Percentiles rank a stretch among this genome's conserved stretches.
phyloP scores from a whole-genome alignment of 805 yeast species.

The Myxozyma vanderwaltii region DNA sequence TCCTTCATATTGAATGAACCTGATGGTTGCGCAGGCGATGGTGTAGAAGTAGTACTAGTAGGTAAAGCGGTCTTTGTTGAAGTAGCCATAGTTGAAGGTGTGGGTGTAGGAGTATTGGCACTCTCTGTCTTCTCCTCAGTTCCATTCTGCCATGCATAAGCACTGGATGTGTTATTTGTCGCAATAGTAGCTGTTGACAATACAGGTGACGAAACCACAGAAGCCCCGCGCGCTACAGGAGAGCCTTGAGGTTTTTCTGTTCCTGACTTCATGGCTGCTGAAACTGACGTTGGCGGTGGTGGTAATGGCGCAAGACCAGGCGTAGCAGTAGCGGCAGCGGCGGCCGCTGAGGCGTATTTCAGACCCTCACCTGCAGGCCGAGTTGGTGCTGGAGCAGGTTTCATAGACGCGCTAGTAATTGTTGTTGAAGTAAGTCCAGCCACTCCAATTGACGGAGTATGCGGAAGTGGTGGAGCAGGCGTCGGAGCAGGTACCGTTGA shows the following conservation, averaged over 20 bases:
- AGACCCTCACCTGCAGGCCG: slow-evolving; percentile 54
- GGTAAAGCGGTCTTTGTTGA: neutral
- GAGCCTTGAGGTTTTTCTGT: slow-evolving; percentile 31
- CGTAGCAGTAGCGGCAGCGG: slow-evolving; percentile 40
- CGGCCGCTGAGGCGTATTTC: slow-evolving; percentile 48
- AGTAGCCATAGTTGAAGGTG: neutral
- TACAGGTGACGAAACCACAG: slow-evolving; percentile 29
- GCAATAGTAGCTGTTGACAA: slow-evolving; percentile 27
- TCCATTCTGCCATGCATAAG: slow-evolving; percentile 24
- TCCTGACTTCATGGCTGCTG: slow-evolving; percentile 27
- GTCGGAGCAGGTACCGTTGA: slow-evolving; percentile 34
- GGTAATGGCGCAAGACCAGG: slow-evolving; percentile 35
- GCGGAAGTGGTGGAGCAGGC: slow-evolving; percentile 34
- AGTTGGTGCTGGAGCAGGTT: slow-evolving; percentile 59
- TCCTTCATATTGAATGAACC: slow-evolving; percentile 19
- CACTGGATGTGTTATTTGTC: slow-evolving; percentile 15
- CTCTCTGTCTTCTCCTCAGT: neutral
- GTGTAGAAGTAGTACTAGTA: neutral
- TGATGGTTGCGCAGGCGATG: slow-evolving; percentile 1
- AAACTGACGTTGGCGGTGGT: slow-evolving; percentile 29
- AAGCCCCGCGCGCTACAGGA: slow-evolving; percentile 1
- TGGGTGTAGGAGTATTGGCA: neutral
- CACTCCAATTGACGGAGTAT: slow-evolving; percentile 14
- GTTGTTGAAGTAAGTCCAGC: neutral
- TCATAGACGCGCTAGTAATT: slow-evolving; percentile 35